Evolutionary conservation across 225 moss, liverwort and hornwort genomes (phyloP).

Genomic region (Sphagnum tenellum): DNA sequence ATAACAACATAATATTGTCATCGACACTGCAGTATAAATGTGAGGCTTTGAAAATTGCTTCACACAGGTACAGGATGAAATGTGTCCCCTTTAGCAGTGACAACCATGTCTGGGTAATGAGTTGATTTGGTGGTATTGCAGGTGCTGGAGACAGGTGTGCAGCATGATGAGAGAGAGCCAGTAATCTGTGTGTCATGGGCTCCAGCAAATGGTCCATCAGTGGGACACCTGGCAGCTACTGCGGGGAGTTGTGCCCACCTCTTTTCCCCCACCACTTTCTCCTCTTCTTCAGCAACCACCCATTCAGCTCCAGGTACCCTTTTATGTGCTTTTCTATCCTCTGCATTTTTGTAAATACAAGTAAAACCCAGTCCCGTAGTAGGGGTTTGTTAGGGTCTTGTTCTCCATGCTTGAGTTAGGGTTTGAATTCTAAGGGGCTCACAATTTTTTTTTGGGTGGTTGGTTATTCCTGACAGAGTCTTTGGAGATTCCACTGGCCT

Average conservation of each 20-base stretch:
- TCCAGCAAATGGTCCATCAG: conserved; percentile 48
- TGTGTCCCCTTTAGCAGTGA: background rate
- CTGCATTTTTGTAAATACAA: background rate
- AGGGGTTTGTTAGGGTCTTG: background rate
- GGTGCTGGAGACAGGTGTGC: conserved; percentile 45
- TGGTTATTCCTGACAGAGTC: background rate
- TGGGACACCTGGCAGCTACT: conserved; percentile 73
- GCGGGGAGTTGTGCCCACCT: conserved; percentile 52
- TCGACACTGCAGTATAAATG: background rate
- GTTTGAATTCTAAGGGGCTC: background rate
- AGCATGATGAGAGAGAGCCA: conserved; percentile 21
- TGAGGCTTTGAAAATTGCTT: background rate
- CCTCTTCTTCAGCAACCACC: conserved; percentile 15
- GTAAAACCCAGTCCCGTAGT: background rate
- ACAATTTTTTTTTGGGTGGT: background rate
- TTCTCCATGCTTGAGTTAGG: background rate
- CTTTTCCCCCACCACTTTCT: conserved; percentile 47
- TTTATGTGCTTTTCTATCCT: background rate
- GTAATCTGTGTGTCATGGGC: conserved; percentile 85
- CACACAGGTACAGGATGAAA: background rate
- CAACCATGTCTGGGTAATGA: too few species aligned
- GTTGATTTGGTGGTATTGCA: conserved; percentile 5
- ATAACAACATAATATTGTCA: background rate
- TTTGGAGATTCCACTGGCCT: conserved; percentile 81
- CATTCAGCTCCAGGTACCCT: conserved; percentile 42